These are phyloP conservation scores for Venturia asperata DNA, from an alignment of 2,329 filamentous ascomycete species.

Conservation along the genomic window DNA sequence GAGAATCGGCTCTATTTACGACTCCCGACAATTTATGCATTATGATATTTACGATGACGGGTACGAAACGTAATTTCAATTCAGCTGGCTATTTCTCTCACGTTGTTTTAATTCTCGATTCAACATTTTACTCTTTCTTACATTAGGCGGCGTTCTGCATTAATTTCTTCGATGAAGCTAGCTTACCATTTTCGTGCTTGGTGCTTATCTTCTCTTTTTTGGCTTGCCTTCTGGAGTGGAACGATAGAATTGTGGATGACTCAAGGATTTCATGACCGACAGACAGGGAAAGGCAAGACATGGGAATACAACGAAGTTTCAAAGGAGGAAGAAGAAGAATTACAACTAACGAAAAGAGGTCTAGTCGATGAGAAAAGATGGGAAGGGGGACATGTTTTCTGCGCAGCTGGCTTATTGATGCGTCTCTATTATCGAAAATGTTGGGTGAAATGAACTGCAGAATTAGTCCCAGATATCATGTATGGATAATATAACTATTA, in stretches of 20 bases:
- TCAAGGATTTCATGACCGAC: no score
- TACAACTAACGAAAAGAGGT: not conserved
- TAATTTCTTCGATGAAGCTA: not conserved
- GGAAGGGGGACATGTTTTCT: not conserved
- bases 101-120: no score
- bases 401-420: not conserved
- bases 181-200: not conserved
- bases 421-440: not conserved
- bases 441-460: not conserved
- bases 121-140: not conserved
- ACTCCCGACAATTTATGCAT: not conserved
- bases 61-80: not conserved
- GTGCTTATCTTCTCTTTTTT: not conserved
- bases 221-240: not conserved
- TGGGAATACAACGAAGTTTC: not conserved
- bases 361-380: not conserved
- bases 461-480: not conserved
- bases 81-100: not conserved
- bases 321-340: not conserved
- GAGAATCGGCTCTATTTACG: no score
- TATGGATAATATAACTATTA: conserved; percentile 6
- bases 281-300: not conserved
- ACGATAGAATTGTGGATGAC: not conserved
- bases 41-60: not conserved
- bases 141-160: conserved; percentile 12